A percentile compares a stretch with the other conserved stretches of the same genome.
Evolutionary conservation across 495 filamentous ascomycete species (phyloP).

Genomic region (Annulohypoxylon stygium): DNA sequence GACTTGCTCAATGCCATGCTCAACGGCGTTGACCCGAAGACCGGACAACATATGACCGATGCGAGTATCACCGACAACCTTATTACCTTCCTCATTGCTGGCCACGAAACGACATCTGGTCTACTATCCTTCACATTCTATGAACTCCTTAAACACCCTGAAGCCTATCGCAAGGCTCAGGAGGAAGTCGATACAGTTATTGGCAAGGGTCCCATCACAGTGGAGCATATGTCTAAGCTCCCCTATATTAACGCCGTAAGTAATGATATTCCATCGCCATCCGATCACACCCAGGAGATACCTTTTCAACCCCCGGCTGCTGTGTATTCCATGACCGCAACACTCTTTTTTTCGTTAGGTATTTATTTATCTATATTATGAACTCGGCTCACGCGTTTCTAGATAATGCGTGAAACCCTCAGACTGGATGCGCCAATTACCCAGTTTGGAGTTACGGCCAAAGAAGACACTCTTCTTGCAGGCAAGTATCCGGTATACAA

Average conservation of each 20-base stretch:
- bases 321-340: background rate
- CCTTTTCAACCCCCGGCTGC: background rate
- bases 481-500: constrained; percentile 76
- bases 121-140: constrained; percentile 69
- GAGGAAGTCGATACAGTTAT: constrained; percentile 73
- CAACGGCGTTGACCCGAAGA: constrained; percentile 73
- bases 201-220: constrained; percentile 71
- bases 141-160: constrained; percentile 67
- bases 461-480: constrained; percentile 66
- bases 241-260: constrained; percentile 67
- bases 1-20: constrained; percentile 81
- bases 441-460: constrained; percentile 59
- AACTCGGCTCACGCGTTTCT: constrained; percentile 54
- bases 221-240: constrained; percentile 76
- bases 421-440: constrained; percentile 75
- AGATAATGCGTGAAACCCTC: constrained; percentile 77
- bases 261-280: background rate
- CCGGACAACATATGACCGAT: constrained; percentile 72
- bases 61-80: constrained; percentile 76
- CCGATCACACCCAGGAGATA: background rate
- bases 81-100: constrained; percentile 79
- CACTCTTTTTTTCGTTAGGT: background rate
- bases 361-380: background rate
- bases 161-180: constrained; percentile 64
- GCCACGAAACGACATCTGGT: constrained; percentile 80